These are phyloP conservation scores for Malassezia sp. DNA, from an alignment of 1,284 basidiomycete species.

Conservation along the genomic window DNA sequence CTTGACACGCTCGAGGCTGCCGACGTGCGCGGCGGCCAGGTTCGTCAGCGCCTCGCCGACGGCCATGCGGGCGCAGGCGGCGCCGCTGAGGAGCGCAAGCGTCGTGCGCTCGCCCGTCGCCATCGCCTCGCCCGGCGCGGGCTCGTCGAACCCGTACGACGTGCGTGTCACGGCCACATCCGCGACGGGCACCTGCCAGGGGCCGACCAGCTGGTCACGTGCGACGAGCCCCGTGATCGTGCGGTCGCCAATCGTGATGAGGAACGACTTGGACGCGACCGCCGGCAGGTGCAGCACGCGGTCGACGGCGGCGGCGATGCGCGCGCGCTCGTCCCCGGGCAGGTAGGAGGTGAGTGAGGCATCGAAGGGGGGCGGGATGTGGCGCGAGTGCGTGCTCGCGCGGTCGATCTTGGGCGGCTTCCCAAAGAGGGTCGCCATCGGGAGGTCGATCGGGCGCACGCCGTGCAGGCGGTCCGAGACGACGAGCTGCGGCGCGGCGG, in stretches of 20 bases:
- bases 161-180: constrained; percentile 92
- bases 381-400: constrained; percentile 55
- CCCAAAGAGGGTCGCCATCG: constrained; percentile 91
- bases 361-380: constrained; percentile 59
- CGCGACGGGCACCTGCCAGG: constrained; percentile 94
- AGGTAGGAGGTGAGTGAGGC: constrained; percentile 60
- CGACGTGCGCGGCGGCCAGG: constrained; percentile 68
- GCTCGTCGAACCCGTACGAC: constrained; percentile 76
- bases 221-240: constrained; percentile 86
- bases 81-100: constrained; percentile 71
- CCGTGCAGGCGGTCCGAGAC: constrained; percentile 77
- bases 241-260: constrained; percentile 95
- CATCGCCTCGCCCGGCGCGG: constrained; percentile 77
- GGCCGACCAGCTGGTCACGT: constrained; percentile 97
- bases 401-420: constrained; percentile 89
- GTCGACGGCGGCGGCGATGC: constrained; percentile 56
- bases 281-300: constrained; percentile 81
- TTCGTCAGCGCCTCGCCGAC: constrained; percentile 89
- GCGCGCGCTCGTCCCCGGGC: constrained; percentile 45
- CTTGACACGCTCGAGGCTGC: constrained; percentile 66
- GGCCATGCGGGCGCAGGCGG: constrained; percentile 87
- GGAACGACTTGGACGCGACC: constrained; percentile 89
- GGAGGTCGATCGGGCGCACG: constrained; percentile 70
- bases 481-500: constrained; percentile 61
- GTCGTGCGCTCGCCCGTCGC: constrained; percentile 94